Evolutionary conservation across 1,284 basidiomycete species (phyloP), one percentile per base, ranked within the genome.

Genomic region (Fomitiporia mediterranea): DNA sequence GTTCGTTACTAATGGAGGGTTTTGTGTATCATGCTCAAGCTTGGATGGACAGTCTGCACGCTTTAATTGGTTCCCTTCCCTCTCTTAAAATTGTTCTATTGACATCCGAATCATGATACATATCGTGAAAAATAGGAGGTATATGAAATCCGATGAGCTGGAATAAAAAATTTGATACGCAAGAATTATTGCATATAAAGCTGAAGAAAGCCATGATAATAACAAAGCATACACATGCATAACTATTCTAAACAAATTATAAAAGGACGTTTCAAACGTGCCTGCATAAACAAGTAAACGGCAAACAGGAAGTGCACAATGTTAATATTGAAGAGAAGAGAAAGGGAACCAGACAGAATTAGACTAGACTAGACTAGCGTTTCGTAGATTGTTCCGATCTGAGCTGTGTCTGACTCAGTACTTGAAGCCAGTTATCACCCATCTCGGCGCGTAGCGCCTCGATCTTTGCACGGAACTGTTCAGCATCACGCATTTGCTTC

Each of bases 371-470:
- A 42, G 40, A 42, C 47, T 58, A 53, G 27, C 40, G 52, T 40
- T 44, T 54, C 35, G 39, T 34, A n/a, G 57, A 47, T 19, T 40
- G 27, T 32, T 51, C 57, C 39, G 69, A 67, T 39, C 62, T 66
- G 56, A 70, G 65, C 59, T 77, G 75, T 38, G 76, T 79, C 73
- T 91, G 88, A 62, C 81, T 87, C 65, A 87, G 84, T 53, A 91
- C 87, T 72, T 88, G 89, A 64, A 92, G 66, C 90, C 90, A 93
- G 9, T 84, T 84, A 38, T 92, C 91, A 1, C 91, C 91, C 77
- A 94, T 91, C 64, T 94, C 91, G 58, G 82, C 77, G 68, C 88
- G 82, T 65, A 94, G 65, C 5, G 84, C 84, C 72, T 94, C 91
- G 60, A 94, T 89, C 64, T 79, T 78, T 58, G 81, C 80, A 44